These are phyloP conservation scores for Cladosporium sp. DNA, from an alignment of 2,329 filamentous ascomycete species.

Conservation along the genomic window DNA sequence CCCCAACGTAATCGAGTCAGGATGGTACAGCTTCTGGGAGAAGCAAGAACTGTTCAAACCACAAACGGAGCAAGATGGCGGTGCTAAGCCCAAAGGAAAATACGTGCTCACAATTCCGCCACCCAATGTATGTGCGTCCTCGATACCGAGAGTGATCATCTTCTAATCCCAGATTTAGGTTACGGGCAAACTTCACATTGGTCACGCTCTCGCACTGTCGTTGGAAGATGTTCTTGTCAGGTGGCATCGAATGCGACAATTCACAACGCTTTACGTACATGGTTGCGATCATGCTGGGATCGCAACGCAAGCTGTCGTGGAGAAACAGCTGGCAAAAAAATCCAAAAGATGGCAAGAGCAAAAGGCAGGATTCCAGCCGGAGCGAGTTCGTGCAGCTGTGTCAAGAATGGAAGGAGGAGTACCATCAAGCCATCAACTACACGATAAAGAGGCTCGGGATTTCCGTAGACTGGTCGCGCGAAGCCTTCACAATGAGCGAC, in stretches of 20 bases:
- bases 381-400: slow-evolving; percentile 73
- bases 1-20: slow-evolving; percentile 82
- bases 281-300: slow-evolving; percentile 97
- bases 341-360: not conserved
- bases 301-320: slow-evolving; percentile 90
- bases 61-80: slow-evolving; percentile 69
- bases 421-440: slow-evolving; percentile 78
- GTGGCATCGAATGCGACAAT: slow-evolving; percentile 85
- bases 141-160: not conserved
- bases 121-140: not conserved
- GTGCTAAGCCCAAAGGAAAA: slow-evolving; percentile 65
- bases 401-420: slow-evolving; percentile 89
- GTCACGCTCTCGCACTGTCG: slow-evolving; percentile 81
- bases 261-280: slow-evolving; percentile 81
- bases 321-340: slow-evolving; percentile 55
- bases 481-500: slow-evolving; percentile 93
- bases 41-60: slow-evolving; percentile 90
- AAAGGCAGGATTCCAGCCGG: slow-evolving; percentile 79
- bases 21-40: slow-evolving; percentile 98
- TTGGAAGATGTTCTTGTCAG: slow-evolving; percentile 84
- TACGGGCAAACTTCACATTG: slow-evolving; percentile 88
- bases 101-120: slow-evolving; percentile 41
- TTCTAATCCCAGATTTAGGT: slow-evolving; percentile 61
- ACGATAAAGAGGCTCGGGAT: slow-evolving; percentile 79
- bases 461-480: slow-evolving; percentile 87